These are phyloP conservation scores for Allium fistulosum DNA, from an alignment of 106 monocot species.

Conservation along the genomic window DNA sequence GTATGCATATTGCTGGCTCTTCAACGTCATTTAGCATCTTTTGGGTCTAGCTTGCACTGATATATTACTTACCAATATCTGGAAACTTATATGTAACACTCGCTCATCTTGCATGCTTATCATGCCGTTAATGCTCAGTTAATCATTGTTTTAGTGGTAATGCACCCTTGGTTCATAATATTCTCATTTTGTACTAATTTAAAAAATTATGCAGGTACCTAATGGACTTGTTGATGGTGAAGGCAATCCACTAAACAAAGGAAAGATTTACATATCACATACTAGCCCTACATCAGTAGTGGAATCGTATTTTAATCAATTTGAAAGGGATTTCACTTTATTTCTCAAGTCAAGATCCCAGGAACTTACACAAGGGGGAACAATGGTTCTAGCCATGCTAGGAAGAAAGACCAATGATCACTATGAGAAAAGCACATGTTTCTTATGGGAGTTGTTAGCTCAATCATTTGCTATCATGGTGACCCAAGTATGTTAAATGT, in stretches of 20 bases:
- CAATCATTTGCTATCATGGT: conserved; percentile 50
- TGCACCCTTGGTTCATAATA: too few relatives aligned
- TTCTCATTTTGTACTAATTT: too few relatives aligned
- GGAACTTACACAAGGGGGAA: conserved; percentile 38
- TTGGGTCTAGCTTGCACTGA: too few relatives aligned
- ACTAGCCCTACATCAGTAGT: conserved; percentile 38
- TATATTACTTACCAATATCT: too few relatives aligned
- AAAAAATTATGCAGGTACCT: conserved; percentile 36
- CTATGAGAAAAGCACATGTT: conserved; percentile 18
- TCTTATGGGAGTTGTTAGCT: conserved; percentile 56
- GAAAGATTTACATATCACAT: conserved; percentile 55
- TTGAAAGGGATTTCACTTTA: conserved; percentile 41
- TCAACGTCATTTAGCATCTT: too few relatives aligned
- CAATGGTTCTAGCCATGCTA: conserved; percentile 49
- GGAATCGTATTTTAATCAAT: conserved; percentile 40
- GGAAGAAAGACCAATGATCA: conserved; percentile 48
- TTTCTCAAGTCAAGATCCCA: conserved; percentile 56
- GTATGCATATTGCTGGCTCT: too few relatives aligned
- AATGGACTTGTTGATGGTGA: conserved; percentile 31
- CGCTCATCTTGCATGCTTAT: too few relatives aligned
- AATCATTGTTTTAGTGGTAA: too few relatives aligned
- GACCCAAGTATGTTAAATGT: conserved; percentile 23
- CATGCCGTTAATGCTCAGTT: too few relatives aligned
- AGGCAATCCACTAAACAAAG: conserved; percentile 39
- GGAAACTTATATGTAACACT: too few relatives aligned